Base-by-base conservation (phyloP, 768 basidiomycete genomes). In the Calvatia gigantea region DNA sequence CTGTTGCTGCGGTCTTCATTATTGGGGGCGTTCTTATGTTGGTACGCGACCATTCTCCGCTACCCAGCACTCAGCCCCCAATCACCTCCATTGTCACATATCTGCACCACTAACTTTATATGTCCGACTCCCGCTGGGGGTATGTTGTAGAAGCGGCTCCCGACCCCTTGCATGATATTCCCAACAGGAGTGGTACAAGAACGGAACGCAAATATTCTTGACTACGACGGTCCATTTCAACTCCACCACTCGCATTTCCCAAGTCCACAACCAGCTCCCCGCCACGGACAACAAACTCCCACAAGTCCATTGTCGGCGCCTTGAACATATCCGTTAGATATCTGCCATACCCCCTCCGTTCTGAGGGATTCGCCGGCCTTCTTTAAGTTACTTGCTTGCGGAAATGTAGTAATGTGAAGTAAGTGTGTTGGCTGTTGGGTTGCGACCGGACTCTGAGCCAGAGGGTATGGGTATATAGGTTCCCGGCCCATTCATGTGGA, bases 221-320 rank as follows among this genome's bases (percentile, higher is more conserved):
- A 12, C 12, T 37, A 3, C n/a, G n/a, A n/a, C n/a, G n/a, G n/a
- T n/a, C 35, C 35, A 37, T 37, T 37, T 12, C 11, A 12, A 4
- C 4, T 37, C n/a, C 35, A n/a, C 12, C 21, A 6, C 37, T 28
- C 14, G 73, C 70, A 55, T 64, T 69, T 12, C 67, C 63, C 9
- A 74, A 53, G 17, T 74, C 72, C 23, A 69, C 70, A 0, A 70
- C 56, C 38, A 66, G 33, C 21, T 63, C 44, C n/a, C 61, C 61
- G 0, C 69, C 64, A 23, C 63, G 65, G 4, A 68, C 65, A 15
- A 74, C 57, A 27, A 73, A 61, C 8, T 66, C 60, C 72, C 72
- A 41, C 12, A 32, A 61, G n/a, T 46, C 35, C 21, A 62, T 35
- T 21, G 42, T 56, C 9, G 67, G 63, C 2, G 69, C 17, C 53